These are phyloP conservation scores for Aspergillus pseudoviridinutans DNA, from an alignment of 2,329 filamentous ascomycete genomes.

Conservation along the genomic window DNA sequence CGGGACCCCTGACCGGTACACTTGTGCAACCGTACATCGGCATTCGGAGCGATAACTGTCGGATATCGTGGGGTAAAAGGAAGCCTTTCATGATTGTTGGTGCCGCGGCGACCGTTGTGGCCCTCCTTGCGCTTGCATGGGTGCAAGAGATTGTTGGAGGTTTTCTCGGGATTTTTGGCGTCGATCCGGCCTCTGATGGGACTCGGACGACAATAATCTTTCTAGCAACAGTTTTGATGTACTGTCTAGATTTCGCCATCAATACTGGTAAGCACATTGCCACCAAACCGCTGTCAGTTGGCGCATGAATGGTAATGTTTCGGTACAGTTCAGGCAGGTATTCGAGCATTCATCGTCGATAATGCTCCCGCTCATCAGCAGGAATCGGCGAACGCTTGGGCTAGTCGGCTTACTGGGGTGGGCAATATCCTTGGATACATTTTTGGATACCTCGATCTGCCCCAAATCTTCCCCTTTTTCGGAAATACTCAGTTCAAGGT, in stretches of 20 bases:
- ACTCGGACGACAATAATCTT: slow-evolving; percentile 67
- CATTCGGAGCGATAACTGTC: slow-evolving; percentile 74
- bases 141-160: slow-evolving; percentile 67
- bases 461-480: slow-evolving; percentile 70
- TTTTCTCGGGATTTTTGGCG: slow-evolving; percentile 66
- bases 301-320: slow-evolving; percentile 1
- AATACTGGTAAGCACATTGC: slow-evolving; percentile 64
- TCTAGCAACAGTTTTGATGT: slow-evolving; percentile 80
- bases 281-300: neutral
- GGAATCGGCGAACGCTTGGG: slow-evolving; percentile 91
- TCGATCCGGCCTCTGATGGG: slow-evolving; percentile 58
- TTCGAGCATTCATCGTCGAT: slow-evolving; percentile 90
- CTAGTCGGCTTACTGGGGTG: slow-evolving; percentile 76
- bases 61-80: slow-evolving; percentile 69
- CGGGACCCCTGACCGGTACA: slow-evolving; percentile 72
- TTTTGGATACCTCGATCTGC: slow-evolving; percentile 78
- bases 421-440: slow-evolving; percentile 91
- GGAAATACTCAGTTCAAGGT: slow-evolving; percentile 90
- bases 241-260: slow-evolving; percentile 88
- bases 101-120: slow-evolving; percentile 61
- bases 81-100: slow-evolving; percentile 78
- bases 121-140: slow-evolving; percentile 69
- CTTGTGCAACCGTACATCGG: slow-evolving; percentile 80
- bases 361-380: slow-evolving; percentile 90
- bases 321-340: slow-evolving; percentile 72